Evolutionary conservation across 192 early-diverging fungal species (phyloP).

Genomic region (Phycomyces nitens): DNA sequence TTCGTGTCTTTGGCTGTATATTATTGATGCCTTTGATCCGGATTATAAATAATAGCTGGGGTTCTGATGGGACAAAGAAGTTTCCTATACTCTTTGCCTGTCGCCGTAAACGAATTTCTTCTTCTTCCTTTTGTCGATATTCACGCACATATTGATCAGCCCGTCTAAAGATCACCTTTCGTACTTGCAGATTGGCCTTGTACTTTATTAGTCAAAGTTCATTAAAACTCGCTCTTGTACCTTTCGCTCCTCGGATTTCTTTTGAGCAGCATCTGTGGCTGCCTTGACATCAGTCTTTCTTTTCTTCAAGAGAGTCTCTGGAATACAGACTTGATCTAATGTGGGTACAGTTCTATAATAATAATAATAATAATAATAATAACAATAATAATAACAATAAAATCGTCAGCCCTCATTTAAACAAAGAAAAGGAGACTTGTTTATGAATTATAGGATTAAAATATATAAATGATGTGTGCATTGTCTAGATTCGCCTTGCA

Average conservation of each 20-base stretch:
- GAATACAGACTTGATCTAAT: constrained; percentile 67
- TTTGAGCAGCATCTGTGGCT: constrained; percentile 53
- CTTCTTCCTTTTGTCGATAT: constrained; percentile 85
- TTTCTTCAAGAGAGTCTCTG: constrained; percentile 83
- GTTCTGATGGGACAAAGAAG: constrained; percentile 93
- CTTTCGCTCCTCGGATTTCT: constrained; percentile 45
- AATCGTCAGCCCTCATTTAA: background rate
- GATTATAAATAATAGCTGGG: constrained; percentile 96
- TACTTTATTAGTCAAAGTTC: background rate
- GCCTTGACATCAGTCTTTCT: constrained; percentile 71
- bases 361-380: background rate
- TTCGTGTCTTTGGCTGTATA: constrained; percentile 96
- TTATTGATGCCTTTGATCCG: constrained; percentile 99
- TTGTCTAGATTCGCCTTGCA: no score
- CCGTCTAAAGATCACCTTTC: constrained; percentile 97
- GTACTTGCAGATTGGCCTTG: constrained; percentile 58
- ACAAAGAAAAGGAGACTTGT: no score
- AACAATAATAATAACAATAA: background rate
- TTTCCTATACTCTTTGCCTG: constrained; percentile 84
- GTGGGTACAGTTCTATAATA: constrained; percentile 44
- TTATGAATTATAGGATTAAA: no score
- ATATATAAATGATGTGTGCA: no score
- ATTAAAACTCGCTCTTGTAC: constrained; percentile 21
- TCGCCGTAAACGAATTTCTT: constrained; percentile 88
- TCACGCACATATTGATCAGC: constrained; percentile 98